phyloP scores from a whole-genome alignment of 2,329 filamentous ascomycete genomes.

The Colletotrichum higginsianum region DNA sequence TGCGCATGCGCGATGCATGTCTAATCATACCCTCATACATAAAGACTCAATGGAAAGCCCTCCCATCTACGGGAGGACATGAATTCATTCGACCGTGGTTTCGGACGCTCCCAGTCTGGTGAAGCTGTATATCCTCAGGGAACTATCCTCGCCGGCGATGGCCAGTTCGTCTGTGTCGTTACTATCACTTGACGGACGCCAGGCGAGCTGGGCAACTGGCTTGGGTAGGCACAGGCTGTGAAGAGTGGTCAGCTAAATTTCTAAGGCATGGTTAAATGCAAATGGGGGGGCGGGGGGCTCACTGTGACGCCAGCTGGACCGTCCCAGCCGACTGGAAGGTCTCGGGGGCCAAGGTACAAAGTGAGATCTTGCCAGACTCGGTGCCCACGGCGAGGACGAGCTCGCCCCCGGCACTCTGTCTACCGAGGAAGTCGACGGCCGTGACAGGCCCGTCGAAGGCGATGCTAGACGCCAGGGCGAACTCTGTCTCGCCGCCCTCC shows the following conservation, averaged over 20 bases:
- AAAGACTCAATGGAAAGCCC: conserved; percentile 18
- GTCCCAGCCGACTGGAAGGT: conserved; percentile 55
- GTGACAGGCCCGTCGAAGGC: conserved; percentile 75
- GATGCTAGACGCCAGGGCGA: conserved; percentile 69
- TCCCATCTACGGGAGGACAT: neutral
- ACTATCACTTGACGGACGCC: conserved; percentile 67
- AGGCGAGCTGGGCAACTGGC: conserved; percentile 77
- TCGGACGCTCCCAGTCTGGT: conserved; percentile 1
- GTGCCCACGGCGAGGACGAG: conserved; percentile 70
- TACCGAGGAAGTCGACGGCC: conserved; percentile 75
- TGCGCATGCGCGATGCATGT: conserved; percentile 31
- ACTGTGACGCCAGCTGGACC: conserved; percentile 56
- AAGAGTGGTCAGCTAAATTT: conserved; percentile 39
- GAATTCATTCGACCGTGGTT: conserved; percentile 20
- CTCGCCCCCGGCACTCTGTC: conserved; percentile 48
- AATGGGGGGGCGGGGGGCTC: conserved; percentile 47
- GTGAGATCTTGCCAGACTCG: conserved; percentile 65
- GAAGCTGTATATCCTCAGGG: conserved; percentile 70
- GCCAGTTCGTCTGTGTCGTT: conserved; percentile 56
- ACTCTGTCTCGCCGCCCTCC: conserved; percentile 54
- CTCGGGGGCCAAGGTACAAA: conserved; percentile 58
- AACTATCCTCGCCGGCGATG: conserved; percentile 73
- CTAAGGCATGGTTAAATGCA: neutral
- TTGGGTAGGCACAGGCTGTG: conserved; percentile 72
- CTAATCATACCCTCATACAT: conserved; percentile 43